Evolutionary conservation across 129 eudicot species (phyloP), one percentile per base, ranked within the genome.

Genomic region (Tagetes patula): DNA sequence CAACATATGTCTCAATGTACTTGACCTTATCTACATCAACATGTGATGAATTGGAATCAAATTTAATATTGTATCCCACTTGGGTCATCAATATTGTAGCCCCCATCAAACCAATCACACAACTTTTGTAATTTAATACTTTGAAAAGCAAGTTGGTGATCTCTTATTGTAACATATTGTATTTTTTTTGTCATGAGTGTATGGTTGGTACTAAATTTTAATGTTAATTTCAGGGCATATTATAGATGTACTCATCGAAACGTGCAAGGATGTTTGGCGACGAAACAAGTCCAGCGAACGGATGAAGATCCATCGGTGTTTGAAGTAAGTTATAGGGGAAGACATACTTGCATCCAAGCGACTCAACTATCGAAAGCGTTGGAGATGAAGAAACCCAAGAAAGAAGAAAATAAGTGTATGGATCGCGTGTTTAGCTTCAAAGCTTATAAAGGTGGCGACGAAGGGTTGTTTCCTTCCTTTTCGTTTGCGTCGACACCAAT

Each of bases 191-290:
- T 20, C 27, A 20, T 20, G 27, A 20, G 27, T 20, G 27, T 20
- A 20, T 40, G 61, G 11, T 55, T 55, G 61, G 61, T 0, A 30
- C 27, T 20, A 20, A 20, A 20, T 36, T 7, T 43, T 43, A 10
- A 43, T 1, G 2, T 43, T 43, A 2, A 77, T 43, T 75, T 50
- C 83, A 88, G 91, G 76, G 91, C 91, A 6, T 88, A 85, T 59
- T 88, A 88, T 45, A 55, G 95, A 64, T 88, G 91, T 74, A 85
- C 91, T 0, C 91, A 88, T 77, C 81, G 87, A 3, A 42, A 88
- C 54, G 68, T 79, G 32, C 84, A 82, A 79, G 95, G 95, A 30
- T 88, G 91, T 75, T 67, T 83, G 60, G 95, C 95, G 37, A 85
- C 85, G 13, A 88, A 88, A 48, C 91, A 85, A 48, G 91, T 88